Conservation (phyloP, 306 rosid genomes). For the Gleditsia sinensis region DNA sequence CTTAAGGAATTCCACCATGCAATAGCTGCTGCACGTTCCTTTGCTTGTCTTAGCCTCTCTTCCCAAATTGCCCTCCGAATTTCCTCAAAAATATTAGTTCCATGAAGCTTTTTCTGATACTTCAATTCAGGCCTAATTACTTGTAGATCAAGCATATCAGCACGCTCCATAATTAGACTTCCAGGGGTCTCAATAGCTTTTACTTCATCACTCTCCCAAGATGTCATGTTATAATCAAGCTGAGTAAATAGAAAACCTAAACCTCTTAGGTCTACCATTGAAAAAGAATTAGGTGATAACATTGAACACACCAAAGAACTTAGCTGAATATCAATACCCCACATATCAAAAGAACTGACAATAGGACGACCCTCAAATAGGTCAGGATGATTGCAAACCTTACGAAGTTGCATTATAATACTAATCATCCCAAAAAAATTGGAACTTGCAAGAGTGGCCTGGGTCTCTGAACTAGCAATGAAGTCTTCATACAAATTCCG, state of each 20-base stretch:
- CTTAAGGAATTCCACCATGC: slow-evolving; percentile 99
- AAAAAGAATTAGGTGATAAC: slow-evolving; percentile 61
- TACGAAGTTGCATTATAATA: slow-evolving; percentile 96
- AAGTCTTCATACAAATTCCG: slow-evolving; percentile 95
- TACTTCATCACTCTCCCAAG: slow-evolving; percentile 93
- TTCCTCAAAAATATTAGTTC: slow-evolving; percentile 85
- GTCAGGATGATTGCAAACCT: slow-evolving; percentile 99
- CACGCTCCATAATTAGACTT: slow-evolving; percentile 61
- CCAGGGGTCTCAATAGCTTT: slow-evolving; percentile 80
- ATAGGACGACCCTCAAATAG: slow-evolving; percentile 99
- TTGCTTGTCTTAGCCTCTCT: slow-evolving; percentile 75
- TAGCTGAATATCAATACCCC: slow-evolving; percentile 71
- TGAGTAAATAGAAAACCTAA: slow-evolving; percentile 85
- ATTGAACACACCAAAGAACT: slow-evolving; percentile 83
- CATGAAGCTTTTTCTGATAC: slow-evolving; percentile 57
- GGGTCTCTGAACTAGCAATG: slow-evolving; percentile 96
- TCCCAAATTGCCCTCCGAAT: slow-evolving; percentile 81
- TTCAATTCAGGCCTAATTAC: slow-evolving; percentile 60
- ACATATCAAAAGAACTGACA: slow-evolving; percentile 92
- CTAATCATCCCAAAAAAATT: slow-evolving; percentile 98
- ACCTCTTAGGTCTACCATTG: slow-evolving; percentile 70
- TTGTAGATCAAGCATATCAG: slow-evolving; percentile 50
- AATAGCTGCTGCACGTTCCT: slow-evolving; percentile 75
- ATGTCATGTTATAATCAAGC: slow-evolving; percentile 81
- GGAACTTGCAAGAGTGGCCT: slow-evolving; percentile 91